Evolutionary conservation across 148 eudicot species (phyloP), one percentile per base, ranked within the genome.

Genomic region (Oxyria digyna): DNA sequence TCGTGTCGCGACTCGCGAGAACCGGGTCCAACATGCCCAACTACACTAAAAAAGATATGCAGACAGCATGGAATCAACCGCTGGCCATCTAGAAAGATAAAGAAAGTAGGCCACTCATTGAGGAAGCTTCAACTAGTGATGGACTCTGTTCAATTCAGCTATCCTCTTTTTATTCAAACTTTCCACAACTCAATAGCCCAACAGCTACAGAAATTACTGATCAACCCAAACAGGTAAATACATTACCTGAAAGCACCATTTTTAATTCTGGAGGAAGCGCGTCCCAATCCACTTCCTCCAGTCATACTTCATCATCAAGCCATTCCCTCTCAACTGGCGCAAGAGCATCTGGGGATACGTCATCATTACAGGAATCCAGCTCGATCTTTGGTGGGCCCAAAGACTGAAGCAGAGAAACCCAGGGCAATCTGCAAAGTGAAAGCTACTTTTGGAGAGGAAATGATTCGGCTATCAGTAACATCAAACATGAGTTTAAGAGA

Each of bases 401-500:
- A 70, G 29, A 85, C 83, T 57, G 87, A 83, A 40, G 79, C 80
- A 70, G 77, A 78, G 49, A 46, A 48, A 50, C 83, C 75, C 18
- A 78, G 59, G 13, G 74, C 79, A 29, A 70, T 35, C 65, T 81
- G 82, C 45, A 78, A 79, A 75, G 88, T 87, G 27, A 87, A 91
- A 75, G 97, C 83, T 46, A 59, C 85, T 59, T 85, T 76, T 55
- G 89, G 90, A 26, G 92, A 88, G 70, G 96, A 88, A 55, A 87
- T 80, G 65, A 67, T 88, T 18, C 90, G 90, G 0, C 75, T 91
- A 72, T 75, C 77, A 42, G 76, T 91, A 72, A 77, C 74, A 75
- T 84, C 74, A 35, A 77, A 75, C 69, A 87, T 87, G 88, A 79
- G 85, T 49, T 85, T 85, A 70, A 62, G 23, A 66, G 90, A 82